Conservation (phyloP, 2,329 filamentous ascomycete genomes). For the Ophiobolus disseminans region DNA sequence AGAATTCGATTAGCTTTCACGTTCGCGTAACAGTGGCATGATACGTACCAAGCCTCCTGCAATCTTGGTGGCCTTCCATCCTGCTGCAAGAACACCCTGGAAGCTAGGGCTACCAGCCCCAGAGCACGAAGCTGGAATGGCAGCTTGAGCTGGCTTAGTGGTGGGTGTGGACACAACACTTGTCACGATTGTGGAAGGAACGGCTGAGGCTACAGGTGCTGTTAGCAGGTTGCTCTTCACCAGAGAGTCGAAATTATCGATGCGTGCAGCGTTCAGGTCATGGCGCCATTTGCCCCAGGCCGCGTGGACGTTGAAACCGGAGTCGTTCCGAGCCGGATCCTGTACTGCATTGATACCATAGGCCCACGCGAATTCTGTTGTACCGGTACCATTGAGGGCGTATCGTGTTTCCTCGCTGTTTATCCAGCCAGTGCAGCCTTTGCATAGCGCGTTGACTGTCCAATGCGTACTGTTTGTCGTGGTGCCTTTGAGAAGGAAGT, state of each 20-base stretch:
- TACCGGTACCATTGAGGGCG: slow-evolving; percentile 34
- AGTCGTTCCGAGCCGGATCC: slow-evolving; percentile 38
- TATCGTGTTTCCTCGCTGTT: slow-evolving; percentile 35
- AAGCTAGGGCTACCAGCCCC: slow-evolving; percentile 36
- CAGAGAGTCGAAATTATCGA: slow-evolving; percentile 37
- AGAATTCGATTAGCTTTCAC: too few relatives aligned
- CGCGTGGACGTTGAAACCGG: slow-evolving; percentile 42
- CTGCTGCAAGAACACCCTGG: slow-evolving; percentile 30
- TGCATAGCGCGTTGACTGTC: slow-evolving; percentile 39
- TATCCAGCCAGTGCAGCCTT: slow-evolving; percentile 42
- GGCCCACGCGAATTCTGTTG: slow-evolving; percentile 42
- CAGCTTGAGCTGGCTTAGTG: slow-evolving; percentile 22
- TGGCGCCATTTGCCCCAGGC: slow-evolving; percentile 43
- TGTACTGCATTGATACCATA: slow-evolving; percentile 36
- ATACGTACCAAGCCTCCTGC: slow-evolving; percentile 37
- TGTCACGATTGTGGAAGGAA: slow-evolving; percentile 30
- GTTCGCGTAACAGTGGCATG: too few relatives aligned
- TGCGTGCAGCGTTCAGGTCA: slow-evolving; percentile 40
- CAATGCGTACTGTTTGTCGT: slow-evolving; percentile 42
- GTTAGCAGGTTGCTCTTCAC: slow-evolving; percentile 41
- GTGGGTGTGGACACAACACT: slow-evolving; percentile 25
- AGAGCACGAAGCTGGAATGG: slow-evolving; percentile 40
- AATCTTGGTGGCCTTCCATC: slow-evolving; percentile 45
- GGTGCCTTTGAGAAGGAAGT: slow-evolving; percentile 39
- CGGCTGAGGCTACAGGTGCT: slow-evolving; percentile 28